phyloP scores from a whole-genome alignment of 768 basidiomycete genomes.

The Erythrobasidium yunnanense region DNA sequence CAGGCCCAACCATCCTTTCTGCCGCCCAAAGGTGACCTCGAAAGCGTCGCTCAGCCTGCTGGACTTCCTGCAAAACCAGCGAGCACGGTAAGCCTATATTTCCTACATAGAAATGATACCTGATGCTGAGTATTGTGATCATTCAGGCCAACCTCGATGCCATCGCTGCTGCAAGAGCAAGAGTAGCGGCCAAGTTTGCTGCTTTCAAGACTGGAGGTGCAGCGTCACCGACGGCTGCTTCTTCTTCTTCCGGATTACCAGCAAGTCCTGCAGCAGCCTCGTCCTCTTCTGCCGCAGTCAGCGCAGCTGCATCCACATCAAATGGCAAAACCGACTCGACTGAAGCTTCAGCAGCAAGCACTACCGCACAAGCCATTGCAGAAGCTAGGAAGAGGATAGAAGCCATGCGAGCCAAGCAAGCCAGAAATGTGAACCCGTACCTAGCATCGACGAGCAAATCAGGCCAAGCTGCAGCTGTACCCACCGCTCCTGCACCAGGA shows the following conservation, averaged over 20 bases:
- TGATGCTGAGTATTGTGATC: neutral
- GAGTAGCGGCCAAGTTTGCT: slow-evolving; percentile 40
- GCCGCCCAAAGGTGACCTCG: slow-evolving; percentile 23
- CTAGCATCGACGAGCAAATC: slow-evolving; percentile 46
- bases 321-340: slow-evolving; percentile 34
- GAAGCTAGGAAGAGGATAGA: slow-evolving; percentile 78
- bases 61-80: neutral
- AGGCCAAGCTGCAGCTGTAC: neutral
- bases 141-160: slow-evolving; percentile 16
- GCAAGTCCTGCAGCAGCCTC: slow-evolving; percentile 35
- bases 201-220: slow-evolving; percentile 43
- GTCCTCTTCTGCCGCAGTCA: slow-evolving; percentile 38
- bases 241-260: slow-evolving; percentile 37
- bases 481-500: too few relatives aligned
- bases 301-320: slow-evolving; percentile 40
- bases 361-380: slow-evolving; percentile 60
- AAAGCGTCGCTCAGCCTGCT: slow-evolving; percentile 7
- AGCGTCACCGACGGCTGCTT: slow-evolving; percentile 32
- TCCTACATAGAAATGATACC: neutral
- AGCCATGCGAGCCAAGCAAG: slow-evolving; percentile 58
- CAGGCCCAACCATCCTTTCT: slow-evolving; percentile 23
- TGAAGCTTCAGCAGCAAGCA: slow-evolving; percentile 47
- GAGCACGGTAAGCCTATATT: neutral
- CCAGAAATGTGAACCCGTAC: slow-evolving; percentile 70
- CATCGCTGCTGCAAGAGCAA: slow-evolving; percentile 71